Conservation (phyloP, 2,329 filamentous ascomycete genomes). For the Colletotrichum sp. region DNA sequence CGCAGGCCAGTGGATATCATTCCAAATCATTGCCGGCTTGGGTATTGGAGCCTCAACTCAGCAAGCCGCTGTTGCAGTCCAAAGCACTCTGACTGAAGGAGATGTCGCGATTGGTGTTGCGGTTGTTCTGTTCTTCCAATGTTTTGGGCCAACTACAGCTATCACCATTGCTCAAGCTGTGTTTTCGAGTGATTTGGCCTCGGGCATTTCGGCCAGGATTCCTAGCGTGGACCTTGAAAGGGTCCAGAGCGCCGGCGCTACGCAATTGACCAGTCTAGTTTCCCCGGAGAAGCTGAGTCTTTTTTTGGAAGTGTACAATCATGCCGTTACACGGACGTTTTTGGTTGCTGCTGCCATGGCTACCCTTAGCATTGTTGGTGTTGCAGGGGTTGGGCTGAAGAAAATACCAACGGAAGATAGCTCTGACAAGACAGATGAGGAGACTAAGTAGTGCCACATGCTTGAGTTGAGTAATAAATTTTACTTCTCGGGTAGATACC, state of each 20-base stretch:
- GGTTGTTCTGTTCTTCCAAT: not conserved
- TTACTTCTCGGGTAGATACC: too few species aligned
- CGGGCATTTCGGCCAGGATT: not conserved
- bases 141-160: not conserved
- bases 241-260: not conserved
- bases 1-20: slow-evolving; percentile 36
- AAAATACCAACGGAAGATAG: not conserved
- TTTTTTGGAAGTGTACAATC: not conserved
- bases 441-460: too few species aligned
- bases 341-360: slow-evolving; percentile 1
- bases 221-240: not conserved
- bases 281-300: not conserved
- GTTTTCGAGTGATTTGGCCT: not conserved
- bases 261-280: not conserved
- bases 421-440: not conserved
- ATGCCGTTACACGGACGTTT: not conserved
- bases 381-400: not conserved
- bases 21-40: slow-evolving; percentile 7
- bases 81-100: not conserved
- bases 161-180: slow-evolving; percentile 3
- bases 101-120: slow-evolving; percentile 5
- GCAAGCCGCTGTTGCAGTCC: slow-evolving; percentile 5
- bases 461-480: too few species aligned
- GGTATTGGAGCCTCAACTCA: slow-evolving; percentile 3
- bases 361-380: slow-evolving; percentile 3